Percentiles rank a stretch among this genome's conserved stretches.
Evolutionary conservation across 2,329 filamentous ascomycete genomes (phyloP).

Genomic region (Neofusicoccum kwambonambiense): DNA sequence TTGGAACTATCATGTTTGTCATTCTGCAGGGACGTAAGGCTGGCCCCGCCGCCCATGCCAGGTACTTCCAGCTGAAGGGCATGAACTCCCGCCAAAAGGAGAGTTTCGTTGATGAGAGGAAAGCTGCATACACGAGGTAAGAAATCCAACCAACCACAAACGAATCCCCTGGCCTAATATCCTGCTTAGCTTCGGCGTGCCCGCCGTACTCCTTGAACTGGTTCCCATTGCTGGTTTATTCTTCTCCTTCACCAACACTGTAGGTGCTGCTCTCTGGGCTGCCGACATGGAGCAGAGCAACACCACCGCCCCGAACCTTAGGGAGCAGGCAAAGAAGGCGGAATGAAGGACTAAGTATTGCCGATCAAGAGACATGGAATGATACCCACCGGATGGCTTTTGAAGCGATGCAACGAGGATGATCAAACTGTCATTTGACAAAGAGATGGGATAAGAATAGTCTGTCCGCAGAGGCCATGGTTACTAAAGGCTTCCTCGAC

Average conservation of each 20-base stretch:
- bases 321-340: constrained; percentile 28
- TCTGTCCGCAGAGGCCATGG: no score
- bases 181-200: constrained; percentile 61
- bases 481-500: no score
- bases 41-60: constrained; percentile 54
- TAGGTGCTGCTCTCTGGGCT: constrained; percentile 92
- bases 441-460: no score
- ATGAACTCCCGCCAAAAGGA: constrained; percentile 67
- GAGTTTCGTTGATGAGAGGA: constrained; percentile 68
- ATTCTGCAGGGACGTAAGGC: constrained; percentile 61
- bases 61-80: constrained; percentile 91
- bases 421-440: no score
- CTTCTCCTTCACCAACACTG: constrained; percentile 87
- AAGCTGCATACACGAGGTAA: constrained; percentile 78
- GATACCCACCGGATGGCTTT: no score
- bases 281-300: constrained; percentile 68
- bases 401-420: no score
- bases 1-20: constrained; percentile 81
- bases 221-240: constrained; percentile 78
- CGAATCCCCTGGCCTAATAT: background rate
- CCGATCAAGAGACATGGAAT: no score
- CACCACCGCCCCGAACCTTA: constrained; percentile 36
- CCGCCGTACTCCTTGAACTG: constrained; percentile 80
- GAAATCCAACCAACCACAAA: constrained; percentile 25
- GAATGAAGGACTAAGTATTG: background rate